phyloP scores from a whole-genome alignment of 495 filamentous ascomycete species.

The Penicillium waksmanii region DNA sequence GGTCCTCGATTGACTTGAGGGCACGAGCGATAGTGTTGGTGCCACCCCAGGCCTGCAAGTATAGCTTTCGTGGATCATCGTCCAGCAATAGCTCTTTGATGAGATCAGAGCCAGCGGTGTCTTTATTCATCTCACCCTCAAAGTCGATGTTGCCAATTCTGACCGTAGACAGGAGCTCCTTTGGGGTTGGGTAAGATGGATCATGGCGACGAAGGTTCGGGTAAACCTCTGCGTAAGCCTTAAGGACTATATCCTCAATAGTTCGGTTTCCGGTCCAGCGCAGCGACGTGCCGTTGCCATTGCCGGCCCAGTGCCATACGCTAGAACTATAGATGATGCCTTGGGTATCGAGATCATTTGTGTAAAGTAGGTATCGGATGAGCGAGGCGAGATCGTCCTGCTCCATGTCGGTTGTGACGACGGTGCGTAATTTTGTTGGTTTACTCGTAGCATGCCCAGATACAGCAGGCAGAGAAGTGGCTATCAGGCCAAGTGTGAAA shows the following conservation, averaged over 20 bases:
- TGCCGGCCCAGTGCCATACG: constrained; percentile 17
- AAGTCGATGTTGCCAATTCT: constrained; percentile 22
- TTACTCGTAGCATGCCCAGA: neutral
- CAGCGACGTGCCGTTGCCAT: constrained; percentile 18
- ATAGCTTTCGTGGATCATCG: constrained; percentile 11
- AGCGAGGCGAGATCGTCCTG: constrained; percentile 45
- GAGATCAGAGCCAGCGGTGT: constrained; percentile 14
- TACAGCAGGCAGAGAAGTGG: neutral
- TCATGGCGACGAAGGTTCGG: constrained; percentile 18
- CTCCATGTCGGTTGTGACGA: constrained; percentile 46
- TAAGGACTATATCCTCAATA: constrained; percentile 17
- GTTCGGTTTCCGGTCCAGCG: constrained; percentile 19
- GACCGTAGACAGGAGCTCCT: constrained; percentile 13
- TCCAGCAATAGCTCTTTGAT: constrained; percentile 13
- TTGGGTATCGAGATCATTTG: constrained; percentile 42
- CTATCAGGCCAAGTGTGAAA: neutral
- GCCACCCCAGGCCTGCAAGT: constrained; percentile 40
- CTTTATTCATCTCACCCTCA: constrained; percentile 17
- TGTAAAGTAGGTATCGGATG: constrained; percentile 40
- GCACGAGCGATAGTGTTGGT: constrained; percentile 44
- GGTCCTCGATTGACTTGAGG: constrained; percentile 33
- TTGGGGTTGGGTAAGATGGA: constrained; percentile 14
- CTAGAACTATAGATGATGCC: constrained; percentile 29
- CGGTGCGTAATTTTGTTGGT: constrained; percentile 23
- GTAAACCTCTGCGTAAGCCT: constrained; percentile 17